Percentiles rank a stretch among this genome's conserved stretches.
phyloP scores from a whole-genome alignment of 768 basidiomycete species.

The Cystobasidium tubakii region DNA sequence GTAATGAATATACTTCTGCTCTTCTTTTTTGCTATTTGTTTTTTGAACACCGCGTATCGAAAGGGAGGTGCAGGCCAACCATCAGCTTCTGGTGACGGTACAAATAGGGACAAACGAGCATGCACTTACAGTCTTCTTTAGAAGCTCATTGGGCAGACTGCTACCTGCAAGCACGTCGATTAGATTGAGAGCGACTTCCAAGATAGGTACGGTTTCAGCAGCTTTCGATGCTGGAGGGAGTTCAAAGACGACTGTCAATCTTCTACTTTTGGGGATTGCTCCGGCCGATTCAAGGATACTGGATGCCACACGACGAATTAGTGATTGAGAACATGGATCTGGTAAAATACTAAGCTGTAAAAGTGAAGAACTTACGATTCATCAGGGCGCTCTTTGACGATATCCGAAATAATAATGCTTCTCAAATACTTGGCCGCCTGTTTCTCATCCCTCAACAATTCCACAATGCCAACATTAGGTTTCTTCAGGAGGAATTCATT shows the following conservation, averaged over 20 bases:
- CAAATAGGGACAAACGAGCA: too few species aligned
- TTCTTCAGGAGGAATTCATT: constrained; percentile 30
- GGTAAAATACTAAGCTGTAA: too few species aligned
- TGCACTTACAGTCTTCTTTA: constrained; percentile 24
- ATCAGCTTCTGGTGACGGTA: too few species aligned
- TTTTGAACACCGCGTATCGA: too few species aligned
- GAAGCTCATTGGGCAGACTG: constrained; percentile 6
- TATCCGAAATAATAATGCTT: constrained; percentile 22
- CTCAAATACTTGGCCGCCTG: constrained; percentile 21
- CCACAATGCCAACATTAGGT: constrained; percentile 28
- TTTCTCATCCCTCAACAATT: constrained; percentile 17
- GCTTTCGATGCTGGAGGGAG: constrained; percentile 8
- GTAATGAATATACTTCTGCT: constrained; percentile 16
- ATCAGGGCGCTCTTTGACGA: constrained; percentile 27
- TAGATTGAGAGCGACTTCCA: constrained; percentile 33
- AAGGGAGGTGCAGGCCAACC: too few species aligned
- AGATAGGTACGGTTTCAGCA: constrained; percentile 11
- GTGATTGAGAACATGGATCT: neutral
- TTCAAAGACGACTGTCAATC: neutral
- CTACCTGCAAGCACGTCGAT: constrained; percentile 17
- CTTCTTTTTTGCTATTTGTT: constrained; percentile 14
- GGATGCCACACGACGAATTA: neutral
- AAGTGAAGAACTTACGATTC: constrained; percentile 34
- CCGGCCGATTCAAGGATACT: constrained; percentile 26
- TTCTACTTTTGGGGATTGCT: constrained; percentile 16